phyloP scores from a whole-genome alignment of 2,329 filamentous ascomycete species.

The Fusarium abutilonis region DNA sequence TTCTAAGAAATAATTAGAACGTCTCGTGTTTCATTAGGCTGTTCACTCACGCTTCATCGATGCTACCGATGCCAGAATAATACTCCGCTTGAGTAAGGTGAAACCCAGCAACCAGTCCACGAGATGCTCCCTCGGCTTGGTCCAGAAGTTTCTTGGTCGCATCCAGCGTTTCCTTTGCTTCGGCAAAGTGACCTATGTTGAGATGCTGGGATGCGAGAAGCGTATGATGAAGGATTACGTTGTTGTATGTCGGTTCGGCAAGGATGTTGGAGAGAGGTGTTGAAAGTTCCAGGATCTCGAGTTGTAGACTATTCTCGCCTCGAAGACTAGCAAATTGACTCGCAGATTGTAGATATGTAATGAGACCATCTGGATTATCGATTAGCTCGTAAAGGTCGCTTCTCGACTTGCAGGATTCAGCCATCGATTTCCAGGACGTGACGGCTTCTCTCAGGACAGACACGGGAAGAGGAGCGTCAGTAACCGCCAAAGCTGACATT shows the following conservation, averaged over 20 bases:
- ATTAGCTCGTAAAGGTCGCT: conserved; percentile 56
- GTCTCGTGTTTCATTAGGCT: neutral
- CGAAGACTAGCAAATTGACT: conserved; percentile 62
- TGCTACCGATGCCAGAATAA: conserved; percentile 71
- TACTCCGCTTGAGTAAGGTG: conserved; percentile 81
- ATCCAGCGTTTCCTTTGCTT: conserved; percentile 64
- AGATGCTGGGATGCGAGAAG: conserved; percentile 64
- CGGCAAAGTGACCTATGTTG: conserved; percentile 61
- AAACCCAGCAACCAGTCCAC: conserved; percentile 60
- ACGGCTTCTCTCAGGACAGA: conserved; percentile 53
- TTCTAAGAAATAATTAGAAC: conserved; percentile 39
- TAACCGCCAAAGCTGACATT: conserved; percentile 55
- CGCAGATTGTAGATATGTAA: conserved; percentile 61
- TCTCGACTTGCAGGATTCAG: conserved; percentile 52
- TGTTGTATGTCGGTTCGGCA: conserved; percentile 49
- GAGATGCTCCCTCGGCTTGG: conserved; percentile 51
- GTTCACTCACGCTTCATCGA: conserved; percentile 65
- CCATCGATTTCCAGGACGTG: conserved; percentile 56
- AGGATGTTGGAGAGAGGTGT: conserved; percentile 53
- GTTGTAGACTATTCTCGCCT: conserved; percentile 59
- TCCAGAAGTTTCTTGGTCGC: conserved; percentile 62
- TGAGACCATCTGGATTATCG: conserved; percentile 60
- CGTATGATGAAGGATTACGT: conserved; percentile 58
- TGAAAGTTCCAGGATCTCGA: conserved; percentile 59
- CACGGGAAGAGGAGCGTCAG: conserved; percentile 46